phyloP scores from a whole-genome alignment of 192 early-diverging fungal genomes.

The Umbelopsis ramanniana region DNA sequence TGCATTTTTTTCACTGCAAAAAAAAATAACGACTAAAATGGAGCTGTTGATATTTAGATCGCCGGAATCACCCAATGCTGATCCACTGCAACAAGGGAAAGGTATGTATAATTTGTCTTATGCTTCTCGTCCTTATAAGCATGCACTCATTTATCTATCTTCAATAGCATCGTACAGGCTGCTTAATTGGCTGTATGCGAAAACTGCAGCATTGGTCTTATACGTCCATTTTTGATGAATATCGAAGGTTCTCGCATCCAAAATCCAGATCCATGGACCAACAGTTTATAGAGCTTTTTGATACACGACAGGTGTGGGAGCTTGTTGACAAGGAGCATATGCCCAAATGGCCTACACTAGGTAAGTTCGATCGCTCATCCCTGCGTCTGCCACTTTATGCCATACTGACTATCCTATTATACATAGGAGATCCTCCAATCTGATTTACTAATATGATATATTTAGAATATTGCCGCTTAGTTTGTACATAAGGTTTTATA shows the following conservation, averaged over 20 bases:
- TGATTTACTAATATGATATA: not conserved
- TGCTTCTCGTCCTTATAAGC: not conserved
- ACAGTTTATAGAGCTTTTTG: constrained; percentile 86
- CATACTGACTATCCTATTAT: not conserved
- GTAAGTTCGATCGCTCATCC: constrained; percentile 12
- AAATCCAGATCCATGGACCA: constrained; percentile 86
- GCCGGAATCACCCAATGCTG: constrained; percentile 81
- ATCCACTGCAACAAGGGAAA: constrained; percentile 99
- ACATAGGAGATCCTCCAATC: not conserved
- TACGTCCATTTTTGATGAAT: constrained; percentile 98
- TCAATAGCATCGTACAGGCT: constrained; percentile 96
- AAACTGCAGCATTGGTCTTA: constrained; percentile 94
- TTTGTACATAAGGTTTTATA: not conserved
- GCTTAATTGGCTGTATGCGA: constrained; percentile 92
- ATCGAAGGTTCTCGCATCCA: constrained; percentile 87
- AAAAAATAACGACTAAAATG: constrained; percentile 30
- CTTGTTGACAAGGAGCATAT: constrained; percentile 59
- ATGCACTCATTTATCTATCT: not conserved
- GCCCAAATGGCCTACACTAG: constrained; percentile 72
- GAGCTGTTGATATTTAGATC: constrained; percentile 45
- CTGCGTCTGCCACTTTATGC: not conserved
- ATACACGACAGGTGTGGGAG: constrained; percentile 68
- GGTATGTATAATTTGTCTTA: constrained; percentile 18
- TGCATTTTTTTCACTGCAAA: not conserved
- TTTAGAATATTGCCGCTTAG: not conserved